Base-by-base conservation (phyloP, 805 yeast genomes). In the Candida taoyuanica region DNA sequence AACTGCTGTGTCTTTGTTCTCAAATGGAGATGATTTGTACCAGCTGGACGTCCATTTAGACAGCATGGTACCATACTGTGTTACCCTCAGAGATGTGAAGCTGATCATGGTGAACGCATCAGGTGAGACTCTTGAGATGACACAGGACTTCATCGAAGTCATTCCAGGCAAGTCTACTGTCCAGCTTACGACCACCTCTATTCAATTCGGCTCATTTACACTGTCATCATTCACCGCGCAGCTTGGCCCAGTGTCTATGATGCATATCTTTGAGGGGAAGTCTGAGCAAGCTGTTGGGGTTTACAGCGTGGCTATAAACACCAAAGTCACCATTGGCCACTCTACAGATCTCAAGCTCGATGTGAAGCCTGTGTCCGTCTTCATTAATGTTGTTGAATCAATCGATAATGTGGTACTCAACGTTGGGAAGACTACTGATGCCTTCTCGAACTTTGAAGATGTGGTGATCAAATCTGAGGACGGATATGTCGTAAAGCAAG, bases 131-230 rank as follows among this genome's bases (percentile, higher is more conserved):
- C 14, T 49, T 7, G 39, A 33, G 7, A 47, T 51, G 16, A 21
- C 16, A 2, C 13, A 3, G 0, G 9, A 17, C 2, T 18, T 28
- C 1, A 15, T 24, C 5, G 25, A 19, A 1, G 18, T 53, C 2
- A 16, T 18, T 9, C 29, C 37, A 2, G 44, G 47, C 1, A n/a
- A 13, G 1, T 42, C 43, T 11, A n/a, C 19, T 0, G 29, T 50
- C 2, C 17, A 28, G 3, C 50, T 70, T 9, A 27, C 36, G 12
- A 47, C 66, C 1, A 45, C 46, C 9, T 36, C 52, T 4, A 63
- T 71, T 33, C 44, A 53, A 3, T 46, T 61, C 14, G 76, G 76
- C 1, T 17, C 43, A 2, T 65, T 71, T 42, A 51, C 44, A 5
- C 49, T 63, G 4, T 41, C 49, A 8, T 31, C 46, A 7, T 37